A percentile compares a stretch with the other conserved stretches of the same genome.
Evolutionary conservation across 2,329 filamentous ascomycete species (phyloP).

Genomic region (Hirsutella rhossiliensis): DNA sequence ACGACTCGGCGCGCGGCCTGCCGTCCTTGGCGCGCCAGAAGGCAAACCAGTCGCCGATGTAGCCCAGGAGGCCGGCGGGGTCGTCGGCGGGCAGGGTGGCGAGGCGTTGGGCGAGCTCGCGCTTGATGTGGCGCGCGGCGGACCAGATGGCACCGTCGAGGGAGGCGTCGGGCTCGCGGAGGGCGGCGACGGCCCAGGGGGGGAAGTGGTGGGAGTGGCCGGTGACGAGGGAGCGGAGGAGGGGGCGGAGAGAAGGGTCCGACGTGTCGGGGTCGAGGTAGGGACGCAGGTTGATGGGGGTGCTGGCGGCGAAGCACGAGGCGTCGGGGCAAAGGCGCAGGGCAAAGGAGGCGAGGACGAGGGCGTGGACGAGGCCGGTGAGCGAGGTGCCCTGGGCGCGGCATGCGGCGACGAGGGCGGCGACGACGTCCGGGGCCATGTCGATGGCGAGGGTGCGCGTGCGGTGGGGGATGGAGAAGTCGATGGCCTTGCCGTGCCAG

Average conservation of each 20-base stretch:
- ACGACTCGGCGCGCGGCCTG: conserved; percentile 26
- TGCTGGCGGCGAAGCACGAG: conserved; percentile 22
- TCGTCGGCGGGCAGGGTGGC: conserved; percentile 9
- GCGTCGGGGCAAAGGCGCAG: conserved; percentile 20
- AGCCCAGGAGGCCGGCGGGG: conserved; percentile 22
- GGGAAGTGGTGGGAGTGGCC: conserved; percentile 18
- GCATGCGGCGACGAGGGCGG: conserved; percentile 24
- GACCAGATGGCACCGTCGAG: conserved; percentile 27
- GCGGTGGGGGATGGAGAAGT: conserved; percentile 20
- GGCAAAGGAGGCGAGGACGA: conserved; percentile 29
- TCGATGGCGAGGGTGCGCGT: conserved; percentile 25
- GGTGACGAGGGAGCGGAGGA: conserved; percentile 29
- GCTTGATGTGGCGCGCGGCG: conserved; percentile 22
- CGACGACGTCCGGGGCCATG: conserved; percentile 16
- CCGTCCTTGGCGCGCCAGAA: conserved; percentile 31
- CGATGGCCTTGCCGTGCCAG: conserved; percentile 27
- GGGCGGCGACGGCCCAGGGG: conserved; percentile 9
- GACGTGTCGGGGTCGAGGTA: conserved; percentile 14
- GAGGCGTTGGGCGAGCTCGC: conserved; percentile 14
- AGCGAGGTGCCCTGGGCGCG: conserved; percentile 30
- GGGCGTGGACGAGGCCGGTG: conserved; percentile 35
- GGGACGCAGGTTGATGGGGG: conserved; percentile 32
- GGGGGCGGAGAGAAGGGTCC: conserved; percentile 11
- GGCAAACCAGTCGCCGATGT: conserved; percentile 29
- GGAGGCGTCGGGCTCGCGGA: conserved; percentile 11